These are phyloP conservation scores for Buxus sempervirens DNA, from an alignment of 164 flowering plant genomes.

Conservation along the genomic window DNA sequence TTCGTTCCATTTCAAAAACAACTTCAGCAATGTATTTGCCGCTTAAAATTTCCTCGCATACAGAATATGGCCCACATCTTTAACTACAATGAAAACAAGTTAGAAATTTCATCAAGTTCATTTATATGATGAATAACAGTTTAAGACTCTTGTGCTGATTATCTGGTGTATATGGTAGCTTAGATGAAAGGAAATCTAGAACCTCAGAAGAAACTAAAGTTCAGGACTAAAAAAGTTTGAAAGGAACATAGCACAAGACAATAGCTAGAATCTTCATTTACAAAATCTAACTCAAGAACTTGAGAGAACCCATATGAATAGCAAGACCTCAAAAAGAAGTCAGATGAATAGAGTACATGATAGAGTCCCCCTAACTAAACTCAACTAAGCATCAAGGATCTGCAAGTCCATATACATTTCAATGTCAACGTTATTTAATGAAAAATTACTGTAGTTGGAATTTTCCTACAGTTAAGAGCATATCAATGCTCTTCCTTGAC, in stretches of 20 bases:
- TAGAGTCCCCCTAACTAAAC: too few species aligned
- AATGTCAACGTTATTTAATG: too few species aligned
- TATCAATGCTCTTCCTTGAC: too few species aligned
- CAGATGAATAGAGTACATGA: too few species aligned
- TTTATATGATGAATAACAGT: neutral
- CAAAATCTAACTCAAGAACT: too few species aligned
- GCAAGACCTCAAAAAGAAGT: too few species aligned
- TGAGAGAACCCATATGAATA: too few species aligned
- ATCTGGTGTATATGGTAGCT: neutral
- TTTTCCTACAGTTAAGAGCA: too few species aligned
- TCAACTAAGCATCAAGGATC: too few species aligned
- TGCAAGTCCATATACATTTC: too few species aligned
- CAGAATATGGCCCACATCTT: neutral
- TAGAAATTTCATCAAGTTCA: neutral
- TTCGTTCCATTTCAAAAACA: constrained; percentile 15
- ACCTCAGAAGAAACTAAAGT: neutral
- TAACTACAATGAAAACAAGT: neutral
- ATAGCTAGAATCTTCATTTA: neutral
- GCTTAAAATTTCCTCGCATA: neutral
- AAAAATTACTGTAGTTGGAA: too few species aligned
- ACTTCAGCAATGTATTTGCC: constrained; percentile 16
- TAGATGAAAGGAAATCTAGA: neutral
- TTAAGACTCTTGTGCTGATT: neutral
- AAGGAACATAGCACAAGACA: neutral
- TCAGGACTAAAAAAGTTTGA: neutral